Percentiles rank a stretch among this genome's conserved stretches.
Evolutionary conservation across 108 stramenopile species (phyloP).

Genomic region (Skeletonema marinoi): DNA sequence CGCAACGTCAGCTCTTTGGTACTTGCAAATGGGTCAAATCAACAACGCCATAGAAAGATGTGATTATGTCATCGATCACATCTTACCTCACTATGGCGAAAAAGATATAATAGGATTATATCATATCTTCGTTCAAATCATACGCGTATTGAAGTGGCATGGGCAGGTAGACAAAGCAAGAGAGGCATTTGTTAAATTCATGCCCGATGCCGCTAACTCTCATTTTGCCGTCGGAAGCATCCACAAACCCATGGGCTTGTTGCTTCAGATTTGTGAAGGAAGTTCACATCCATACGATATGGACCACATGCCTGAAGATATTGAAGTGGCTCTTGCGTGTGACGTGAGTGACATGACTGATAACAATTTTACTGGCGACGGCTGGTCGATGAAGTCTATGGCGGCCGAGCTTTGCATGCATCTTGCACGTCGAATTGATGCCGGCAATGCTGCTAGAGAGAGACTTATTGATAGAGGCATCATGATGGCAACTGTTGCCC

Average conservation of each 20-base stretch:
- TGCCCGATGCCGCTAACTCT: slow-evolving; percentile 6
- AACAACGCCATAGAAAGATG: slow-evolving; percentile 32
- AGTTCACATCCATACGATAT: not conserved
- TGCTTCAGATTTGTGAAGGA: slow-evolving; percentile 36
- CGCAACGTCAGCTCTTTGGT: slow-evolving; percentile 27
- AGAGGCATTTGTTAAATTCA: slow-evolving; percentile 8
- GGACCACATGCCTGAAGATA: slow-evolving; percentile 22
- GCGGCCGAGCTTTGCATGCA: slow-evolving; percentile 36
- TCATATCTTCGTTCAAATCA: slow-evolving; percentile 7
- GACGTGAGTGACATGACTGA: slow-evolving; percentile 23
- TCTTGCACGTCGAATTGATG: slow-evolving; percentile 25
- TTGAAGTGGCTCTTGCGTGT: slow-evolving; percentile 16
- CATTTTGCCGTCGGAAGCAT: slow-evolving; percentile 22
- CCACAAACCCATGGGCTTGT: slow-evolving; percentile 29
- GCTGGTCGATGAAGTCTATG: slow-evolving; percentile 16
- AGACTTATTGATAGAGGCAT: slow-evolving; percentile 27
- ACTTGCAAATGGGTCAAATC: slow-evolving; percentile 17
- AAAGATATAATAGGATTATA: slow-evolving; percentile 30
- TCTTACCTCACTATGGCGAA: slow-evolving; percentile 29
- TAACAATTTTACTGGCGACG: slow-evolving; percentile 11
- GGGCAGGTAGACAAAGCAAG: slow-evolving; percentile 26
- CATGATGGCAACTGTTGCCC: slow-evolving; percentile 15
- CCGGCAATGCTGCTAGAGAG: slow-evolving; percentile 7
- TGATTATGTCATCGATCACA: slow-evolving; percentile 16
- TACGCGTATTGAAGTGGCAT: slow-evolving; percentile 39